Conservation (phyloP, 192 early-diverging fungal species). For the Coemansia sp. region DNA sequence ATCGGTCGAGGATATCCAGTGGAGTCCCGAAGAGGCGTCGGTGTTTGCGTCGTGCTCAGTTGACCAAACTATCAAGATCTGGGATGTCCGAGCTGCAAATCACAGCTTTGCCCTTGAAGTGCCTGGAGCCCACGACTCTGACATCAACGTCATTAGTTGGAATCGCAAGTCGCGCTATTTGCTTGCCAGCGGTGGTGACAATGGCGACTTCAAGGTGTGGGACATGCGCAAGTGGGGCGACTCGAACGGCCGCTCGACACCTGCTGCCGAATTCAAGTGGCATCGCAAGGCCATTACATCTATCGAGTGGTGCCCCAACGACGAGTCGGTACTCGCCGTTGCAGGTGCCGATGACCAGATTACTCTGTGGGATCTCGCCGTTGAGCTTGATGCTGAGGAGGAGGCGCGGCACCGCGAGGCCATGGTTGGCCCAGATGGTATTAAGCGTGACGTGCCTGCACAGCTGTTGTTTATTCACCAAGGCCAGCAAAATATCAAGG, state of each 20-base stretch:
- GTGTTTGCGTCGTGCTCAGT: slow-evolving; percentile 94
- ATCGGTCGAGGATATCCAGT: slow-evolving; percentile 96
- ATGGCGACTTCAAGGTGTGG: slow-evolving; percentile 95
- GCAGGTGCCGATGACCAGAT: slow-evolving; percentile 95
- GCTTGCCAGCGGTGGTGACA: slow-evolving; percentile 91
- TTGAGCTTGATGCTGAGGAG: slow-evolving; percentile 95
- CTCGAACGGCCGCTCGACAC: slow-evolving; percentile 56
- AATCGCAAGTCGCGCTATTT: slow-evolving; percentile 84
- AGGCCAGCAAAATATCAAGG: slow-evolving; percentile 93
- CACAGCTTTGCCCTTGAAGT: slow-evolving; percentile 72
- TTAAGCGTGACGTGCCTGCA: slow-evolving; percentile 82
- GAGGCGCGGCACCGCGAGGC: slow-evolving; percentile 61
- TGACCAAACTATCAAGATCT: slow-evolving; percentile 92
- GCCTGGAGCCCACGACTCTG: slow-evolving; percentile 75
- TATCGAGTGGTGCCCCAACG: slow-evolving; percentile 96
- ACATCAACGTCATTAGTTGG: slow-evolving; percentile 98
- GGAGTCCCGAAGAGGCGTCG: slow-evolving; percentile 86
- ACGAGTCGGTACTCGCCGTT: slow-evolving; percentile 89
- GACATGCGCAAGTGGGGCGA: slow-evolving; percentile 74
- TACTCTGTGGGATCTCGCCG: slow-evolving; percentile 97
- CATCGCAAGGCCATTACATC: slow-evolving; percentile 90
- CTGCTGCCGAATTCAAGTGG: slow-evolving; percentile 95
- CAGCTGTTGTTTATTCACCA: slow-evolving; percentile 95
- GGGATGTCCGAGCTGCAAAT: slow-evolving; percentile 87
- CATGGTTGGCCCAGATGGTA: slow-evolving; percentile 59